These are phyloP conservation scores for Metarhizium humberi DNA, from an alignment of 2,329 filamentous ascomycete species.

Conservation along the genomic window DNA sequence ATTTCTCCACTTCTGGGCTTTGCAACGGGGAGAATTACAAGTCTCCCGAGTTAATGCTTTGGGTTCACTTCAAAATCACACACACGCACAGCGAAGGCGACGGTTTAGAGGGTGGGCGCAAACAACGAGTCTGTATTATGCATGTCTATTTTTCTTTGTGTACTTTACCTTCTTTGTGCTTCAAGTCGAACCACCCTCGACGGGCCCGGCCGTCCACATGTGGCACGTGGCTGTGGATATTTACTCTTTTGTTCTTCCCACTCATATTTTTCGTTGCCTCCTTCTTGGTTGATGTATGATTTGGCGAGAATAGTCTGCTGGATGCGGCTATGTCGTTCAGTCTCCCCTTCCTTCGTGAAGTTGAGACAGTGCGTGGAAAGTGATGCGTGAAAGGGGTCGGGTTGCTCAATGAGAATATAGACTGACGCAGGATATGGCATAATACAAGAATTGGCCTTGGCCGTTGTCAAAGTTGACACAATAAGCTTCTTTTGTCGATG, in stretches of 20 bases:
- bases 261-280: slow-evolving; percentile 6
- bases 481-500: neutral
- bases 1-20: neutral
- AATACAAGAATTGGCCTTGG: neutral
- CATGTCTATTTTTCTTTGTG: neutral
- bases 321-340: neutral
- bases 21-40: neutral
- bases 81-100: slow-evolving; percentile 1
- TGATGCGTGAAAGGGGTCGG: neutral
- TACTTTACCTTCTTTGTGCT: neutral
- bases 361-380: neutral
- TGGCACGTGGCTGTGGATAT: neutral
- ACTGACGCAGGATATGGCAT: slow-evolving; percentile 13
- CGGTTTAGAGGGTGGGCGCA: neutral
- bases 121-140: neutral
- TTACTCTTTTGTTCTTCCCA: slow-evolving; percentile 3
- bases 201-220: neutral
- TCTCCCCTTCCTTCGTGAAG: neutral
- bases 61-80: neutral
- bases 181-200: neutral
- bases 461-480: neutral
- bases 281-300: slow-evolving; percentile 6
- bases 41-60: neutral
- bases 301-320: slow-evolving; percentile 6
- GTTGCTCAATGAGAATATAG: neutral